Conservation (phyloP, 2,329 filamentous ascomycete species). For the Leptographium wingfieldii region DNA sequence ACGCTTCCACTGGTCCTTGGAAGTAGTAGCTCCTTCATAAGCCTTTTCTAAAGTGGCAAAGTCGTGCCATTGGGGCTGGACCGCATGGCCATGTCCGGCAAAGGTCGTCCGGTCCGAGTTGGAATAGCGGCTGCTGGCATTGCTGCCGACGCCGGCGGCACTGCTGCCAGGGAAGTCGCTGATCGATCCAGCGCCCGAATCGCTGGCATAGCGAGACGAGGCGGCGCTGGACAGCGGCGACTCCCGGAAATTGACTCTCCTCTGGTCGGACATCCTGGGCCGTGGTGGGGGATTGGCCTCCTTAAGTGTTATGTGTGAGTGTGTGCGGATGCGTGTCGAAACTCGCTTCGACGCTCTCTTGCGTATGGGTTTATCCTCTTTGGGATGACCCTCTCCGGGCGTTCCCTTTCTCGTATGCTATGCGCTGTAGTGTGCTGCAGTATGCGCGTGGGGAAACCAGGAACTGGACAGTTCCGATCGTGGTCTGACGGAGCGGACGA, state of each 20-base stretch:
- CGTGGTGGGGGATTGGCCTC: neutral
- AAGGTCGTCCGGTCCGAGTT: conserved; percentile 6
- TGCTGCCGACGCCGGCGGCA: neutral
- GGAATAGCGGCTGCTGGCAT: neutral
- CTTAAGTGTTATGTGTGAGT: neutral
- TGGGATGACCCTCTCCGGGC: neutral
- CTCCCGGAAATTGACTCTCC: conserved; percentile 21
- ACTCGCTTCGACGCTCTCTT: neutral
- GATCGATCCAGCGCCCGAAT: conserved; percentile 21
- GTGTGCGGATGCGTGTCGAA: no score
- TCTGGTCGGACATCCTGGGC: conserved; percentile 12
- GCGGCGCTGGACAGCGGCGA: conserved; percentile 17
- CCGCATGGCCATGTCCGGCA: conserved; percentile 10
- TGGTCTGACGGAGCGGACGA: neutral
- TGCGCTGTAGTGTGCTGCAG: conserved; percentile 3
- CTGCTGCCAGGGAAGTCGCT: conserved; percentile 18
- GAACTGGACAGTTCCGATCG: neutral
- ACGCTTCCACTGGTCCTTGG: conserved; percentile 15
- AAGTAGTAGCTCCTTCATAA: conserved; percentile 12
- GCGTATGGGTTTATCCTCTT: neutral
- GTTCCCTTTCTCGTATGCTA: conserved; percentile 1
- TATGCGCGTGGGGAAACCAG: neutral
- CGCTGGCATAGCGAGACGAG: conserved; percentile 19
- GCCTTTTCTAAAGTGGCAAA: conserved; percentile 18
- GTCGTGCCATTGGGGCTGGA: conserved; percentile 14